These are phyloP conservation scores for Tuber calosporum DNA, from an alignment of 495 filamentous ascomycete genomes.

Conservation along the genomic window DNA sequence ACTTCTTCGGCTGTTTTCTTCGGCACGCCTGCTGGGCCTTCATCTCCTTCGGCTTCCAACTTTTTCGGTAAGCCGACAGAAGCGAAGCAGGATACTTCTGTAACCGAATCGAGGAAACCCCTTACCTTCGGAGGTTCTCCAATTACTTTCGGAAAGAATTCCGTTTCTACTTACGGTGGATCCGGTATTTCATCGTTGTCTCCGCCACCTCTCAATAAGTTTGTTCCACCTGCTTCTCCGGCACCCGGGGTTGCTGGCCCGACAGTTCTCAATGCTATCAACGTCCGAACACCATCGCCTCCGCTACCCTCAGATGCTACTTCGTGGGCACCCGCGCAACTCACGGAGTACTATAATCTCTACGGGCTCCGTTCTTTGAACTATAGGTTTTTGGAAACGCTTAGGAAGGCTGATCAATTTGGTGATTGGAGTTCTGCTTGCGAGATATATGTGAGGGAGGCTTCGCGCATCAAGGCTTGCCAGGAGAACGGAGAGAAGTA, in stretches of 20 bases:
- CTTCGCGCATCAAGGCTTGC: slow-evolving; percentile 20
- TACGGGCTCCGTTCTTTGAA: slow-evolving; percentile 39
- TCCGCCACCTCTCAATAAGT: slow-evolving; percentile 19
- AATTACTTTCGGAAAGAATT: not conserved
- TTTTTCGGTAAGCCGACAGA: not conserved
- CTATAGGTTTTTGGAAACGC: slow-evolving; percentile 28
- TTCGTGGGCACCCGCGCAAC: slow-evolving; percentile 32
- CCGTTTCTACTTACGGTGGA: not conserved
- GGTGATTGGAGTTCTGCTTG: slow-evolving; percentile 36
- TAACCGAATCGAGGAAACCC: not conserved
- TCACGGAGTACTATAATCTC: slow-evolving; percentile 40
- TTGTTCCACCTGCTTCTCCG: slow-evolving; percentile 15
- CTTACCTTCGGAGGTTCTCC: not conserved
- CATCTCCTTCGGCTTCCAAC: slow-evolving; percentile 6
- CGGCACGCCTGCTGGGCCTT: not conserved
- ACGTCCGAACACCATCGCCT: slow-evolving; percentile 28
- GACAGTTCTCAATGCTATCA: slow-evolving; percentile 10
- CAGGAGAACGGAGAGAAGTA: slow-evolving; percentile 32
- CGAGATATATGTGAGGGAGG: slow-evolving; percentile 26
- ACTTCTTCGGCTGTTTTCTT: not conserved
- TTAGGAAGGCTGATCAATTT: slow-evolving; percentile 31
- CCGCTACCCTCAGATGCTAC: slow-evolving; percentile 36
- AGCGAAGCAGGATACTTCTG: not conserved
- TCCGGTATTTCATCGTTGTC: slow-evolving; percentile 5
- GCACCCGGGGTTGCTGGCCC: not conserved